A percentile compares a stretch with the other conserved stretches of the same genome.
phyloP scores from a whole-genome alignment of 192 early-diverging fungal genomes.

The Dimargaris xerosporica region DNA sequence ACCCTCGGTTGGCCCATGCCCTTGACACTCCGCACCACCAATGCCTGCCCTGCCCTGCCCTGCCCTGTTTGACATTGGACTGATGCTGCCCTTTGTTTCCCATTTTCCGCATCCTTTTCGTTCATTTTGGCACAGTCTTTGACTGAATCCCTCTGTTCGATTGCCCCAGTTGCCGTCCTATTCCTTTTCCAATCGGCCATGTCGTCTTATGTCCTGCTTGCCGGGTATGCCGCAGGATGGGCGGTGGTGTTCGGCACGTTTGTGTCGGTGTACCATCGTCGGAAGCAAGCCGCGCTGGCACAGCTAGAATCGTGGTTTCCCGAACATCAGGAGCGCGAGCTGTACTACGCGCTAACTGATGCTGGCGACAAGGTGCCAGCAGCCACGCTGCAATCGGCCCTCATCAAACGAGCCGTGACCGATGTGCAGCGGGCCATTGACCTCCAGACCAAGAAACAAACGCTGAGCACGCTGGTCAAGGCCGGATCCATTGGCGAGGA shows the following conservation, averaged over 20 bases:
- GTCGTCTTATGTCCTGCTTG: conserved; percentile 13
- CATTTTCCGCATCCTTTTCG: no score
- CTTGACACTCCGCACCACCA: no score
- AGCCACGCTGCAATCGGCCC: conserved; percentile 46
- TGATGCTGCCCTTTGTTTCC: no score
- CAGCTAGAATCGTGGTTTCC: conserved; percentile 56
- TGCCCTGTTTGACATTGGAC: no score
- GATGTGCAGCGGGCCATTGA: conserved; percentile 56
- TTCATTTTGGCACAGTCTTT: no score
- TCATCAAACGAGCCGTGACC: conserved; percentile 68
- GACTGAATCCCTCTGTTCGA: no score
- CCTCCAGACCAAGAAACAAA: conserved; percentile 65
- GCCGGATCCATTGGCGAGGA: conserved; percentile 72
- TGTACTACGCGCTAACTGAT: conserved; percentile 46
- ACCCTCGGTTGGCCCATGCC: no score
- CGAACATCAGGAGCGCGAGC: conserved; percentile 36
- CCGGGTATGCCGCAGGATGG: conserved; percentile 33
- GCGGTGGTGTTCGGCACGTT: conserved; percentile 34
- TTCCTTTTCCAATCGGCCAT: background rate
- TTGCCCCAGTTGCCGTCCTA: no score
- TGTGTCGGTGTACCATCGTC: conserved; percentile 34
- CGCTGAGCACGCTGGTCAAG: conserved; percentile 55
- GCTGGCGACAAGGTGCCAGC: conserved; percentile 29
- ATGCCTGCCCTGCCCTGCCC: no score
- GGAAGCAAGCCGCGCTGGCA: conserved; percentile 25